Conservation (phyloP, 495 filamentous ascomycete genomes). For the Penicillium atrosanguineum region DNA sequence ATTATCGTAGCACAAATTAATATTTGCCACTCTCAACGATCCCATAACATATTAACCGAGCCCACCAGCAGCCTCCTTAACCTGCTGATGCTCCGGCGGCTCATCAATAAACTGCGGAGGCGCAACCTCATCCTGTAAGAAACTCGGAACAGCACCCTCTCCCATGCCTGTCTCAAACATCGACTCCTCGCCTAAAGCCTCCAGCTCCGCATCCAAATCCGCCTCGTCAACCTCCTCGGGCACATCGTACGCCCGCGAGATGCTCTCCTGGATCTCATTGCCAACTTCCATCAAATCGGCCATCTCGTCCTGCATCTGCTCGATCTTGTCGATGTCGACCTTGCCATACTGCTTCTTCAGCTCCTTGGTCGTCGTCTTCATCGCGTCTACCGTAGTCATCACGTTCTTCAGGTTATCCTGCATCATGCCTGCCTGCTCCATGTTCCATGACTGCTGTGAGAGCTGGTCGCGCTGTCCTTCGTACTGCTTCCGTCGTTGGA, state of each 20-base stretch:
- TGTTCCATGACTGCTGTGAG: constrained; percentile 95
- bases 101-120: constrained; percentile 89
- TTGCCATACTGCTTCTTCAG: constrained; percentile 95
- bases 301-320: constrained; percentile 98
- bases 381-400: constrained; percentile 96
- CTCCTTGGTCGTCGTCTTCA: constrained; percentile 94
- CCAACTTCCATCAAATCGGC: constrained; percentile 96
- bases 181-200: constrained; percentile 88
- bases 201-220: constrained; percentile 93
- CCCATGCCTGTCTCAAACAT: constrained; percentile 65
- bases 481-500: constrained; percentile 95
- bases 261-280: constrained; percentile 97
- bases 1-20: not conserved
- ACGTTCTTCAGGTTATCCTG: constrained; percentile 98
- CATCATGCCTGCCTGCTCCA: constrained; percentile 99
- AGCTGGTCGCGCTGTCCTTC: constrained; percentile 93
- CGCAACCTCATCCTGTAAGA: constrained; percentile 77
- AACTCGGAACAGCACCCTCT: constrained; percentile 70
- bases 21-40: not conserved
- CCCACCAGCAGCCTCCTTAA: constrained; percentile 65
- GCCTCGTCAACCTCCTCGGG: constrained; percentile 98
- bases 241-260: constrained; percentile 89
- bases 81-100: constrained; percentile 65
- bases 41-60: constrained; percentile 25
- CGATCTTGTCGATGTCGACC: constrained; percentile 95